A percentile compares a stretch with the other conserved stretches of the same genome.
Evolutionary conservation across 2,329 filamentous ascomycete genomes (phyloP).

Genomic region (Corinectria fuckeliana): DNA sequence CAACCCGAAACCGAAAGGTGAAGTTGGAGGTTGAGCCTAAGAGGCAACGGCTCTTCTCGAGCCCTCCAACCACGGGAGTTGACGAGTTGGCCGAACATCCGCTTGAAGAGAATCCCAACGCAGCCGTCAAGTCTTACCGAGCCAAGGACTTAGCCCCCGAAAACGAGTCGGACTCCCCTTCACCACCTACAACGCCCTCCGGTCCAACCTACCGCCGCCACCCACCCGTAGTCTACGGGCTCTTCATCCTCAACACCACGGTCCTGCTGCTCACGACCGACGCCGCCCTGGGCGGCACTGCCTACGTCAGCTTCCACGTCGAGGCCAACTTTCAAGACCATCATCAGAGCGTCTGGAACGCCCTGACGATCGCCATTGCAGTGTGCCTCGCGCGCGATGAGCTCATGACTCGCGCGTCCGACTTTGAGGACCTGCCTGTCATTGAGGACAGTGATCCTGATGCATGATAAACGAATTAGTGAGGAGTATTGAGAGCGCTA

Average conservation of each 20-base stretch:
- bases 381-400: constrained; percentile 51
- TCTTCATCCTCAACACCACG: constrained; percentile 49
- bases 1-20: constrained; percentile 1
- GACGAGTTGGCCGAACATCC: constrained; percentile 15
- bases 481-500: neutral
- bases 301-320: constrained; percentile 52
- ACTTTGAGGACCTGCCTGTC: constrained; percentile 44
- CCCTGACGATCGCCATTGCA: constrained; percentile 49
- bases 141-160: neutral
- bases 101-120: neutral
- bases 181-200: constrained; percentile 14
- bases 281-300: constrained; percentile 43
- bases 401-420: constrained; percentile 41
- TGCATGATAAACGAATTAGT: constrained; percentile 31
- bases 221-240: constrained; percentile 52
- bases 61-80: neutral
- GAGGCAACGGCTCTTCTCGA: constrained; percentile 15
- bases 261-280: constrained; percentile 51
- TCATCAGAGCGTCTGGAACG: constrained; percentile 53
- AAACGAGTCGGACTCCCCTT: neutral
- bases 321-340: constrained; percentile 48
- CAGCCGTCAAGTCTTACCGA: neutral
- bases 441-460: constrained; percentile 49
- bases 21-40: constrained; percentile 23
- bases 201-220: constrained; percentile 35